These are phyloP conservation scores for Podospora appendiculata DNA, from an alignment of 495 filamentous ascomycete species.

Conservation along the genomic window DNA sequence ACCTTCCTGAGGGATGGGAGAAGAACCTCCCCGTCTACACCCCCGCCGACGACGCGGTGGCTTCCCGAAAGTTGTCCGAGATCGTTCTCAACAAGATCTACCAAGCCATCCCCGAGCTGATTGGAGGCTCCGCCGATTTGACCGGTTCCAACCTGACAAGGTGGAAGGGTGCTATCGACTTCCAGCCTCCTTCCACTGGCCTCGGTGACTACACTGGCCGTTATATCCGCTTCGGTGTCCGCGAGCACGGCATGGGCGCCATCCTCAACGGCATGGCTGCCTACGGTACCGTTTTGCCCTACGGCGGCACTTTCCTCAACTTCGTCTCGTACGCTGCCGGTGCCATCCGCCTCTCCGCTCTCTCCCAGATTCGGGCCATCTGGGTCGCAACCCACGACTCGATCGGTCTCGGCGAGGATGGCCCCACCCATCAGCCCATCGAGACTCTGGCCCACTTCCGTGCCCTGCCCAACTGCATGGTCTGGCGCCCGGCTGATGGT, in stretches of 20 bases:
- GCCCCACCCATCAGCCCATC: constrained; percentile 97
- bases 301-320: constrained; percentile 96
- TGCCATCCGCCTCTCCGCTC: constrained; percentile 84
- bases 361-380: constrained; percentile 87
- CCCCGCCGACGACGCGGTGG: constrained; percentile 72
- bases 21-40: constrained; percentile 90
- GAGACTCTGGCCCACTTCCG: constrained; percentile 99
- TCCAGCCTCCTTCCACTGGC: constrained; percentile 80
- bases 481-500: constrained; percentile 97
- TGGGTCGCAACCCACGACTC: constrained; percentile 99
- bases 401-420: constrained; percentile 98
- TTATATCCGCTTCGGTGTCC: constrained; percentile 95
- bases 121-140: constrained; percentile 95
- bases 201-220: constrained; percentile 86
- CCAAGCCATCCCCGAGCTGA: constrained; percentile 73
- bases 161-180: constrained; percentile 95
- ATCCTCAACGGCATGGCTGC: constrained; percentile 97
- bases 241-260: constrained; percentile 95
- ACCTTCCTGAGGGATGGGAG: constrained; percentile 96
- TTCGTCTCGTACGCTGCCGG: constrained; percentile 98
- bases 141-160: constrained; percentile 98
- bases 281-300: constrained; percentile 92
- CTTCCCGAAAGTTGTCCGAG: constrained; percentile 94
- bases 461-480: constrained; percentile 98
- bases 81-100: constrained; percentile 85